Percentiles rank a stretch among this genome's conserved stretches.
Conservation (phyloP, 2,329 filamentous ascomycete genomes). For the Myriosclerotinia curreyana region DNA sequence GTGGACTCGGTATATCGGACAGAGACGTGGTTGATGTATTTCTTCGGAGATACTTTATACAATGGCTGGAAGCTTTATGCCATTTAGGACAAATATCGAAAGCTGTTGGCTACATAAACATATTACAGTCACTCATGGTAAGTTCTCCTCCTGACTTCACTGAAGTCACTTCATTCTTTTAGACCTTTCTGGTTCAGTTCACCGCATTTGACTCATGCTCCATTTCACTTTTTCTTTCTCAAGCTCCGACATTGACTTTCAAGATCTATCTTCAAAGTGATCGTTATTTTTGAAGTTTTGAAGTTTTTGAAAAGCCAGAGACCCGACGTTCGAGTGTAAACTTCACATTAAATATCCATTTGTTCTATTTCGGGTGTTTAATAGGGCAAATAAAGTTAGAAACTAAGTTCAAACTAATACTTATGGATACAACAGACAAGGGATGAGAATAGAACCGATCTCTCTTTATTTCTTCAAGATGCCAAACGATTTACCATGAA, state of each 20-base stretch:
- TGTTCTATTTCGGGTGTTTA: background rate
- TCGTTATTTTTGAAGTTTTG: background rate
- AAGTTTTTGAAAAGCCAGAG: background rate
- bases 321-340: background rate
- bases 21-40: constrained; percentile 29
- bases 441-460: background rate
- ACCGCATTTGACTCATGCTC: background rate
- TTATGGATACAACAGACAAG: background rate
- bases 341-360: background rate
- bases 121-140: constrained; percentile 5
- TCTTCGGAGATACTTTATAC: constrained; percentile 38
- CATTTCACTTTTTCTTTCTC: background rate
- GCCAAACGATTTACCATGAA: constrained; percentile 4
- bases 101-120: background rate
- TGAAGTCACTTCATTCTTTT: background rate
- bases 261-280: background rate
- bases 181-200: background rate
- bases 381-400: background rate
- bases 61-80: constrained; percentile 40
- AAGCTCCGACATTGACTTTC: background rate
- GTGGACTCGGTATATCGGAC: constrained; percentile 24
- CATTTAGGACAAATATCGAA: background rate
- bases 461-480: constrained; percentile 8
- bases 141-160: background rate
- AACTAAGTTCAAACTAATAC: background rate